phyloP scores from a whole-genome alignment of 1,139 yeast species.

The Pichia sp. region DNA sequence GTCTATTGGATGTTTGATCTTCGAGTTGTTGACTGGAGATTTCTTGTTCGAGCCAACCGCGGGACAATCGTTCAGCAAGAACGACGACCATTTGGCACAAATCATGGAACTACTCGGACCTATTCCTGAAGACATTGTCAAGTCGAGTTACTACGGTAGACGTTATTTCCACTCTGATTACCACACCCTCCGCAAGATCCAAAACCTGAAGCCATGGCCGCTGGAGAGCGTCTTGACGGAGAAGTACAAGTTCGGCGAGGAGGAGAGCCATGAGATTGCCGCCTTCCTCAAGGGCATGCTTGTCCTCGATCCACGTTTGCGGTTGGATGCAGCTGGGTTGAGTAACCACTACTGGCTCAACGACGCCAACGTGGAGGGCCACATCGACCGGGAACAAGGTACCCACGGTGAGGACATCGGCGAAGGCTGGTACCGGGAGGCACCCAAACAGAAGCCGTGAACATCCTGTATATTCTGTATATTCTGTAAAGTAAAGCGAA shows the following conservation, averaged over 20 bases:
- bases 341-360: slow-evolving; percentile 75
- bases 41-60: slow-evolving; percentile 79
- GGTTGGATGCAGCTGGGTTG: slow-evolving; percentile 85
- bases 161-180: slow-evolving; percentile 57
- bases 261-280: slow-evolving; percentile 54
- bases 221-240: slow-evolving; percentile 64
- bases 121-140: slow-evolving; percentile 52
- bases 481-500: no score
- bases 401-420: slow-evolving; percentile 66
- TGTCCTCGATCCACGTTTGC: slow-evolving; percentile 59
- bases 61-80: slow-evolving; percentile 63
- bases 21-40: slow-evolving; percentile 83
- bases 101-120: slow-evolving; percentile 71
- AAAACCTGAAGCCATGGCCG: slow-evolving; percentile 67
- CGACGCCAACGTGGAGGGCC: slow-evolving; percentile 60
- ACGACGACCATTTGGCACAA: slow-evolving; percentile 87
- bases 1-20: slow-evolving; percentile 80
- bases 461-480: no score
- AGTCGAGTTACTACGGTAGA: slow-evolving; percentile 51
- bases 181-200: slow-evolving; percentile 50
- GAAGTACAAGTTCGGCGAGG: slow-evolving; percentile 62
- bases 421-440: slow-evolving; percentile 63
- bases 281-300: slow-evolving; percentile 76
- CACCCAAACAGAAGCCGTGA: no score
- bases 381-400: slow-evolving; percentile 59